A percentile compares a stretch with the other conserved stretches of the same genome.
Evolutionary conservation across 2,329 filamentous ascomycete genomes (phyloP).

Genomic region (Daldinia eschscholtzii): DNA sequence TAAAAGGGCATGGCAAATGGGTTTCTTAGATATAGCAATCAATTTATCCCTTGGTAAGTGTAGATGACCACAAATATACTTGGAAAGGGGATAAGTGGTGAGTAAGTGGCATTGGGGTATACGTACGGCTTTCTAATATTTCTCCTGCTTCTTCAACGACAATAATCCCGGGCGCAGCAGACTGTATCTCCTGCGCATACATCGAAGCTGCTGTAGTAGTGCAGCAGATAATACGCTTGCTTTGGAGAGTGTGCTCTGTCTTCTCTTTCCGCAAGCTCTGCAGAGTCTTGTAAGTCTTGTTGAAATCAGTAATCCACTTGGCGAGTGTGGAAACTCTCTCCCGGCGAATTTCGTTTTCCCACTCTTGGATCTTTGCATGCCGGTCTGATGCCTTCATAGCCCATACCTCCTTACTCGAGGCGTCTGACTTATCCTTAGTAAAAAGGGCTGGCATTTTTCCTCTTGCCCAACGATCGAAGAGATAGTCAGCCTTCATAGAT

Average conservation of each 20-base stretch:
- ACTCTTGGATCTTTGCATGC: conserved; percentile 53
- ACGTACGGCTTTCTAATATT: conserved; percentile 71
- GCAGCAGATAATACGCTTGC: conserved; percentile 73
- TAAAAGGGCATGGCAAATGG: not conserved
- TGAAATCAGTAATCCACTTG: conserved; percentile 56
- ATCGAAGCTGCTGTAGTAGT: conserved; percentile 79
- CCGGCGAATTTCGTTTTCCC: conserved; percentile 60
- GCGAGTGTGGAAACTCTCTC: conserved; percentile 63
- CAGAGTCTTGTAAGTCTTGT: conserved; percentile 58
- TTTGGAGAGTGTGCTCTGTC: conserved; percentile 60
- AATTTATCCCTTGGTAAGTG: not conserved
- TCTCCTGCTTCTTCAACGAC: conserved; percentile 81
- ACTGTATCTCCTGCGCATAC: conserved; percentile 66
- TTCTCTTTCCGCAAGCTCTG: conserved; percentile 59
- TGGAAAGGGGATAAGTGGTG: not conserved
- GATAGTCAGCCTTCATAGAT: conserved; percentile 59
- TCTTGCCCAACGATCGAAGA: conserved; percentile 66
- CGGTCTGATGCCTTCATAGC: conserved; percentile 58
- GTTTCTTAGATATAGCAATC: no score
- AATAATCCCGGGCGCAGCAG: conserved; percentile 69
- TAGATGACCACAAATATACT: not conserved
- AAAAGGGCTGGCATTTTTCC: conserved; percentile 63
- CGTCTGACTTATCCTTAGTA: conserved; percentile 45
- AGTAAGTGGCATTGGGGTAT: conserved; percentile 13
- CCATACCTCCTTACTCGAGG: conserved; percentile 63